These are phyloP conservation scores for Trichoderma sp. DNA, from an alignment of 2,329 filamentous ascomycete genomes.

Conservation along the genomic window DNA sequence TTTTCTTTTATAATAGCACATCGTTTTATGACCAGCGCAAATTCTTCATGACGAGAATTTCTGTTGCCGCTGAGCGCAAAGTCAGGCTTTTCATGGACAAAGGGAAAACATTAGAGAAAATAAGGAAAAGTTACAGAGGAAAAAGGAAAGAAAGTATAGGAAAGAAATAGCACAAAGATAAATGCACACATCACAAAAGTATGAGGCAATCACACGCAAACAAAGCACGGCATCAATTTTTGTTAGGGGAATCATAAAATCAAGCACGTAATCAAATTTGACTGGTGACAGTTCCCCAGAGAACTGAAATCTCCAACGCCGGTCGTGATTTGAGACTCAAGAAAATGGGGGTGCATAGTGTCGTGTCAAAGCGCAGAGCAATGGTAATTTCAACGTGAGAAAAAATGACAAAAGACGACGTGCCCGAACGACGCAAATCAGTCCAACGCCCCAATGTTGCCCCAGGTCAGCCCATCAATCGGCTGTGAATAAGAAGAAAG, in stretches of 20 bases:
- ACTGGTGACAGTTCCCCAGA: constrained; percentile 41
- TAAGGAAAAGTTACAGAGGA: background rate
- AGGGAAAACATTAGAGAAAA: background rate
- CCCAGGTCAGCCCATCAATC: constrained; percentile 27
- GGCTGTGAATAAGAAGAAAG: constrained; percentile 29
- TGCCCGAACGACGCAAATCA: constrained; percentile 30
- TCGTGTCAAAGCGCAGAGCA: constrained; percentile 36
- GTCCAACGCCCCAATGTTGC: constrained; percentile 34
- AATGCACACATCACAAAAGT: constrained; percentile 5
- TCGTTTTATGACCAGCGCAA: background rate
- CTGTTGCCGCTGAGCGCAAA: background rate
- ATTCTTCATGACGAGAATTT: background rate
- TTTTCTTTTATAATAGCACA: background rate
- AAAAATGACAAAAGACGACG: constrained; percentile 26
- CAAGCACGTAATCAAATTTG: constrained; percentile 32
- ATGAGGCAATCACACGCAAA: constrained; percentile 18
- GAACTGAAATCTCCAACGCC: constrained; percentile 45
- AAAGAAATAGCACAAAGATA: background rate
- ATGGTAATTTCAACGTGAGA: constrained; percentile 32
- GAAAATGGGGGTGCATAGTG: constrained; percentile 34
- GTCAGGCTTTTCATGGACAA: background rate
- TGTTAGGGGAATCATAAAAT: constrained; percentile 20
- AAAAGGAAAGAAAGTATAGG: background rate
- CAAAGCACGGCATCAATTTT: constrained; percentile 20
- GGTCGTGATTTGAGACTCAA: constrained; percentile 41